A percentile compares a stretch with the other conserved stretches of the same genome.
Evolutionary conservation across 2,329 filamentous ascomycete species (phyloP).

Genomic region (Raffaelea deltoideospora): DNA sequence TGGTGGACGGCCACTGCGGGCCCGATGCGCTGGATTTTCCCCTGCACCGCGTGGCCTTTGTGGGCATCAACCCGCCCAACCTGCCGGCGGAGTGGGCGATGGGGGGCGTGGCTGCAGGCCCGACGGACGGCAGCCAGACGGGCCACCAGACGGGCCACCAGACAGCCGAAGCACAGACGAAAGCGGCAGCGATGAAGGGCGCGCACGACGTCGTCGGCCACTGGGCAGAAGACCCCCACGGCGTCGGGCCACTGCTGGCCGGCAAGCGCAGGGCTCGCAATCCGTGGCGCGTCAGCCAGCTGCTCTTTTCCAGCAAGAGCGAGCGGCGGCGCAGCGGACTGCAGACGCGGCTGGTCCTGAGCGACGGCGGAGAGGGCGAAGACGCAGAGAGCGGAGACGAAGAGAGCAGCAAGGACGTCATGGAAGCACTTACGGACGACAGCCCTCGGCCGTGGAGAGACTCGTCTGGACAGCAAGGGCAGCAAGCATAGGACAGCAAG

Average conservation of each 20-base stretch:
- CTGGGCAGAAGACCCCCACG: slow-evolving; percentile 39
- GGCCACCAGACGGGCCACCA: no score
- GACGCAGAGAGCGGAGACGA: no score
- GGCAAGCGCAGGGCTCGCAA: slow-evolving; percentile 35
- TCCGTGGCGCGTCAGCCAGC: slow-evolving; percentile 29
- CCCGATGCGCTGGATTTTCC: slow-evolving; percentile 39
- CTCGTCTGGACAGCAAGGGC: no score
- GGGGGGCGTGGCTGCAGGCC: background rate
- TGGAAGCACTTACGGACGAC: slow-evolving; percentile 23
- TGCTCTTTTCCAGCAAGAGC: slow-evolving; percentile 23
- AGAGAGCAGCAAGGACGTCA: slow-evolving; percentile 17
- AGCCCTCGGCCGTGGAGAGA: slow-evolving; percentile 24
- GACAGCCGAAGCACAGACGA: slow-evolving; percentile 9
- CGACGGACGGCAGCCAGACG: no score
- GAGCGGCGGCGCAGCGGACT: slow-evolving; percentile 22
- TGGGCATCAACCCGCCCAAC: slow-evolving; percentile 49
- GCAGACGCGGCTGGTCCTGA: slow-evolving; percentile 15
- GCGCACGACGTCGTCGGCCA: slow-evolving; percentile 26
- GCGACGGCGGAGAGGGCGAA: no score
- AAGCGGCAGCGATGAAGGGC: slow-evolving; percentile 25
- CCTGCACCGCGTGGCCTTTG: slow-evolving; percentile 26
- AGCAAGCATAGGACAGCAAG: no score
- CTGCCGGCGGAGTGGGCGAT: slow-evolving; percentile 18
- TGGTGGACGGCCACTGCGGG: slow-evolving; percentile 46
- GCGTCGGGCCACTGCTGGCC: slow-evolving; percentile 25